Evolutionary conservation across 2,329 filamentous ascomycete species (phyloP), one percentile per base, ranked within the genome.

Genomic region (Colletotrichum cereale): DNA sequence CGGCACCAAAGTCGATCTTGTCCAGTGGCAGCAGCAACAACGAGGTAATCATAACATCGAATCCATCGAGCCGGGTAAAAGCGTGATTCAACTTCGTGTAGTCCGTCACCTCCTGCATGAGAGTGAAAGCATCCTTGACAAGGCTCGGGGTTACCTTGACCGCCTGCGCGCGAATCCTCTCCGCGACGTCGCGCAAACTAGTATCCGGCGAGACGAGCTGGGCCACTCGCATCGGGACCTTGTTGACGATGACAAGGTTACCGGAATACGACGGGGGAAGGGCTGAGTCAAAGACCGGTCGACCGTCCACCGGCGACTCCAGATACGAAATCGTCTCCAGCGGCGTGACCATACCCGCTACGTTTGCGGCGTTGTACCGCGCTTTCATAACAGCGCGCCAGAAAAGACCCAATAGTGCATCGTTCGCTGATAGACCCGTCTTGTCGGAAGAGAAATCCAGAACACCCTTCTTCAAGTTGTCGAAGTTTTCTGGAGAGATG

Each of bases 371-470:
- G 1, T 77, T 78, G 52, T 38, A 79, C 16, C 82, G 77, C 1
- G 81, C 79, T 26, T 78, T 75, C 52, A 83, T 77, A 0, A 80
- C 76, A 0, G 78, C 76, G 0, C 80, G 78, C 82, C 82, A 84
- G 69, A 82, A 78, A 57, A 83, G 36, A 38, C 8, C 5, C 8
- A 38, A 12, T 12, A 38, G 73, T 10, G 83, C 81, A 52, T 84
- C 82, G 67, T 78, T 82, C 26, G 81, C 73, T 0, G 82, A 82
- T 0, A 77, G 71, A 8, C 73, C 66, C 0, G 76, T 75, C 31
- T 79, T 77, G 5, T 76, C n/a, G n/a, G n/a, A n/a, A n/a, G n/a
- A n/a, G n/a, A n/a, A n/a, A n/a, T n/a, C n/a, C n/a, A 76, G 18
- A 0, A 80, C 78, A 2, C 81, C 75, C 14, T 78, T 69, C 64